These are phyloP conservation scores for Oxytropis ochrocephala DNA, from an alignment of 306 rosid species.

Conservation along the genomic window DNA sequence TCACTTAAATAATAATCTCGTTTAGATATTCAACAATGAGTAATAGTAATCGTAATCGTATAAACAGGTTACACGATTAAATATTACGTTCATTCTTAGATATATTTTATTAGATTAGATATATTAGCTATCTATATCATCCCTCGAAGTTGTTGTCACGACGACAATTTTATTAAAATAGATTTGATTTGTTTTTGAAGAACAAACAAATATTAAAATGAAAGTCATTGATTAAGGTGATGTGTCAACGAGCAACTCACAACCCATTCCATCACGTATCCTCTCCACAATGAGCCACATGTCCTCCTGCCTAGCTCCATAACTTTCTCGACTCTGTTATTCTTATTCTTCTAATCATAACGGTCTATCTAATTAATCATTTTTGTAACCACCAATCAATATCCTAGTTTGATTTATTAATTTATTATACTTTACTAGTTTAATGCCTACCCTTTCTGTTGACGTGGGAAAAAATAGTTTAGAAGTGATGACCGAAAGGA, in stretches of 20 bases:
- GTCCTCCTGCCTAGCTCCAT: not conserved
- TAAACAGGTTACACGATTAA: no score
- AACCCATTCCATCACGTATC: not conserved
- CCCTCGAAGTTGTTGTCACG: constrained; percentile 2
- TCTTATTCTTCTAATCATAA: not conserved
- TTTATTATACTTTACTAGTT: not conserved
- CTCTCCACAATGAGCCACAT: constrained; percentile 1
- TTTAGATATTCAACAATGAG: no score
- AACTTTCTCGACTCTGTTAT: not conserved
- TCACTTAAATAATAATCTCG: no score
- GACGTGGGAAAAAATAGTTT: not conserved
- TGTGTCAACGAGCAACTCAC: not conserved
- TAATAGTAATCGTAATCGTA: no score
- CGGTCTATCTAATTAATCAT: not conserved
- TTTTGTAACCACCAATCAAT: not conserved
- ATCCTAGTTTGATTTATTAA: not conserved
- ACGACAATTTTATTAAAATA: constrained; percentile 3
- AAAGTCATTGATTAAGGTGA: not conserved
- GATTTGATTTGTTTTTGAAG: not conserved
- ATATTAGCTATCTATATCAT: not conserved
- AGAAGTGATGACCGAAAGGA: constrained; percentile 1
- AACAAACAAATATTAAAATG: not conserved
- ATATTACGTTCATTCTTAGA: no score
- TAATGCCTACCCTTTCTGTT: not conserved
- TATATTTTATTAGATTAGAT: not conserved